Base-by-base conservation (phyloP, 2,329 filamentous ascomycete genomes). In the Diaporthe helianthi region DNA sequence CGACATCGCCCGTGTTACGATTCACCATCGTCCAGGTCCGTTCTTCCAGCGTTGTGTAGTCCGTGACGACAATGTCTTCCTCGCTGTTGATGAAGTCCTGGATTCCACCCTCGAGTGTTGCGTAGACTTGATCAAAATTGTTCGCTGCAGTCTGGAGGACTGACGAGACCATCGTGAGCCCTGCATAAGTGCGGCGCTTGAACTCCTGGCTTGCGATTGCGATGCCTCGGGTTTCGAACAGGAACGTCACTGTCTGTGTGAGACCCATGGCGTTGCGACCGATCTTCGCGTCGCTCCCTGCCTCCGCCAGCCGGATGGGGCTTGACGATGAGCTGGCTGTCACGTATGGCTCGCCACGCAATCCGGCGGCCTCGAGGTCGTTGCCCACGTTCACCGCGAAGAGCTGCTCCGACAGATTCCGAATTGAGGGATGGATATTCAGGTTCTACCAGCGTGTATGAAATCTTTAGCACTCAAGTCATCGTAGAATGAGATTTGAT, bases 91-190 rank as follows among this genome's bases (percentile, higher is more conserved):
- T 60, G 12, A 60, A 60, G 0, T 31, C 55, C 38, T 31, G 55
- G 5, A 60, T 60, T 1, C 55, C 55, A 31, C 15, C 31, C 55
- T 60, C 55, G 10, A 60, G 19, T 2, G 38, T 46, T 3, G 17
- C 26, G 26, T 60, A 60, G 12, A 60, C 55, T 4, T 60, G 17
- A n/a, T 60, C 55, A 15, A 60, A 60, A 26, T 60, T 60, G 55
- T 60, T 38, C n/a, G 55, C 38, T 1, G 55, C 55, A 15, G 55
- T 46, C 26, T 60, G 38, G 10, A 60, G 19, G 2, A 60, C 1
- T 1, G 55, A 60, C 5, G 55, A 60, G 26, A 60, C 55, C 55
- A 60, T 60, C 17, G 55, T 60, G 38, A 60, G 55, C 17, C 55
- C 55, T 9, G 55, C 55, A 1, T 60, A 60, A 6, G 55, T 60